Conservation (phyloP, 2,329 filamentous ascomycete genomes). For the Talaromyces sp. region DNA sequence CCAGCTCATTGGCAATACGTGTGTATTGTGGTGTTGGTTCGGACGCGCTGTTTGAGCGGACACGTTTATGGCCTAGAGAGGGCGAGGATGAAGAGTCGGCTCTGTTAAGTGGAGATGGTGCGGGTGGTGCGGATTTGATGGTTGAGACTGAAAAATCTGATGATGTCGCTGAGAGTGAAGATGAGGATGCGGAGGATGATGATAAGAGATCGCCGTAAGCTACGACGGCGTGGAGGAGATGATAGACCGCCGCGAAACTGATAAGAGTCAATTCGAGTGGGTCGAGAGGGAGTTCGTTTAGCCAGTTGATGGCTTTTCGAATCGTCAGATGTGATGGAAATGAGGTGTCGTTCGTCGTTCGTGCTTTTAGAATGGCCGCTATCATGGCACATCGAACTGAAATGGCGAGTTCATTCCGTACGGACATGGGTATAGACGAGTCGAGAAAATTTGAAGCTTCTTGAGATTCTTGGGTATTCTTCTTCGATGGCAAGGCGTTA, state of each 20-base stretch:
- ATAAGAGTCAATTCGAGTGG: conserved; percentile 41
- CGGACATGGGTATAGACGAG: conserved; percentile 50
- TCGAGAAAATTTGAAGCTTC: conserved; percentile 47
- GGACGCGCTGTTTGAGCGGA: conserved; percentile 21
- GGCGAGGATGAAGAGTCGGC: conserved; percentile 21
- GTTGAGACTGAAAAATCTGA: conserved; percentile 13
- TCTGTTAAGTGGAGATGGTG: conserved; percentile 23
- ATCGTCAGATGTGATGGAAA: conserved; percentile 37
- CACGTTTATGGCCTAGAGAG: conserved; percentile 21
- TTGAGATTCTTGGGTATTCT: conserved; percentile 28
- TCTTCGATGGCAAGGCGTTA: conserved; percentile 48
- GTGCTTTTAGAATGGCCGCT: conserved; percentile 47
- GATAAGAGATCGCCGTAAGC: conserved; percentile 39
- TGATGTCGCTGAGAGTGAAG: conserved; percentile 21
- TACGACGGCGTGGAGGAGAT: conserved; percentile 40
- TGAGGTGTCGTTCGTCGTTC: conserved; percentile 31
- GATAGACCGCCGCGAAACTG: conserved; percentile 41
- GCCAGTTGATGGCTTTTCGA: conserved; percentile 41
- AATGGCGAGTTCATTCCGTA: conserved; percentile 53
- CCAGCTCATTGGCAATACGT: conserved; percentile 39
- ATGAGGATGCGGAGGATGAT: conserved; percentile 23
- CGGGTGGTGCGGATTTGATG: conserved; percentile 18
- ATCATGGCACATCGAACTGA: conserved; percentile 60
- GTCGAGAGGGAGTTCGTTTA: conserved; percentile 42
- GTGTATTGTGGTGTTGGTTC: conserved; percentile 32